A percentile compares a stretch with the other conserved stretches of the same genome.
phyloP scores from a whole-genome alignment of 2,329 filamentous ascomycete species.

The Ophiostoma tasmaniense region DNA sequence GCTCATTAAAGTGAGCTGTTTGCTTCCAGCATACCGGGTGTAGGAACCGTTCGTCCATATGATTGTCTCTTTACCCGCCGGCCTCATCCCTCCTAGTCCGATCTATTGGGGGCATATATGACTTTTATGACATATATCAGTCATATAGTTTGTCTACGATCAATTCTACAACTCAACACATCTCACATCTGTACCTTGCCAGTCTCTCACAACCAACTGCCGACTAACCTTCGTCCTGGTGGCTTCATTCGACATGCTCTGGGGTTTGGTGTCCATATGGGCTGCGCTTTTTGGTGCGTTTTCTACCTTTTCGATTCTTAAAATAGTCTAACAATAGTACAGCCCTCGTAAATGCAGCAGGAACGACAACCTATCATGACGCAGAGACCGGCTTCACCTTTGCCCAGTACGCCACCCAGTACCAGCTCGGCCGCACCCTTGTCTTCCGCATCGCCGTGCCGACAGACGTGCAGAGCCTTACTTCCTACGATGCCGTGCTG shows the following conservation, averaged over 20 bases:
- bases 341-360: background rate
- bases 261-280: background rate
- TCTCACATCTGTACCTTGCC: background rate
- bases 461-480: conserved; percentile 15
- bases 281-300: background rate
- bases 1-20: background rate
- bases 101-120: background rate
- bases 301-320: background rate
- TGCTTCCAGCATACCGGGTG: background rate
- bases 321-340: background rate
- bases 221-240: background rate
- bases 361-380: background rate
- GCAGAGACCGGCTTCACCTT: background rate
- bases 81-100: background rate
- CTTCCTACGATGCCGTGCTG: conserved; percentile 21
- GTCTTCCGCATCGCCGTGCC: conserved; percentile 20
- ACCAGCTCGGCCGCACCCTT: conserved; percentile 12
- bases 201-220: background rate
- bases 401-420: background rate
- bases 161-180: background rate
- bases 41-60: background rate
- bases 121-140: too few relatives aligned
- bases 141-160: background rate
- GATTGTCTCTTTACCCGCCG: background rate
- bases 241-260: background rate